Evolutionary conservation across 495 filamentous ascomycete genomes (phyloP).

Genomic region (Trichoderma virens): DNA sequence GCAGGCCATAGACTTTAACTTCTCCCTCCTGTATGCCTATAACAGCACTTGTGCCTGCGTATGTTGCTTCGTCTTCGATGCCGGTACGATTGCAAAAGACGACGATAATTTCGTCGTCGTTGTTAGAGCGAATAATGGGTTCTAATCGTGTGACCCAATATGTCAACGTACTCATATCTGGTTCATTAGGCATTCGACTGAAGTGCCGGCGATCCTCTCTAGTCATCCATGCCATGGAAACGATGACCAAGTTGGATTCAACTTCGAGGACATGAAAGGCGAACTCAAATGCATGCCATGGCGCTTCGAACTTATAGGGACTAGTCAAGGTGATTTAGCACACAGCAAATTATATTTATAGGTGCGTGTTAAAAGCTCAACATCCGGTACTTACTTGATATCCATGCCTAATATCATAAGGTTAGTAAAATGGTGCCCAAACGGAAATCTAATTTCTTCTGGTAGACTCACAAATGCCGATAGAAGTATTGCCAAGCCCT

Average conservation of each 20-base stretch:
- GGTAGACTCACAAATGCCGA: conserved; percentile 75
- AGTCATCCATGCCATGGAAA: conserved; percentile 88
- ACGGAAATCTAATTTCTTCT: conserved; percentile 11
- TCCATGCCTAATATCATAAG: conserved; percentile 42
- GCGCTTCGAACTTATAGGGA: conserved; percentile 70
- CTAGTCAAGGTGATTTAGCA: conserved; percentile 10
- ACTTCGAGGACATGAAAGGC: conserved; percentile 65
- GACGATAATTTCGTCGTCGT: conserved; percentile 58
- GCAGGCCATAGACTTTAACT: conserved; percentile 58
- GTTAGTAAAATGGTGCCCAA: neutral
- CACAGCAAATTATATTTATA: neutral
- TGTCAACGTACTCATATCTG: conserved; percentile 71
- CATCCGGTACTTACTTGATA: conserved; percentile 47
- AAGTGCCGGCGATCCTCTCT: conserved; percentile 40
- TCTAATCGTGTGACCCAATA: conserved; percentile 87
- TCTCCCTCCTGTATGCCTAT: conserved; percentile 62
- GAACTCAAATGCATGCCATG: conserved; percentile 77
- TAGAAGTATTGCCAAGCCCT: conserved; percentile 55
- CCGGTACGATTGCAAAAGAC: conserved; percentile 81
- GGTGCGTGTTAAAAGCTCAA: neutral
- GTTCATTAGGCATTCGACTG: conserved; percentile 39
- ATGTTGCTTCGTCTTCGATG: conserved; percentile 56
- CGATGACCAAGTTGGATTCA: conserved; percentile 61
- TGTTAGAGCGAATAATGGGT: conserved; percentile 56
- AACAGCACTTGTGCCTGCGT: conserved; percentile 82